Conservation (phyloP, 495 filamentous ascomycete genomes). For the Neurospora tetrasperma region DNA sequence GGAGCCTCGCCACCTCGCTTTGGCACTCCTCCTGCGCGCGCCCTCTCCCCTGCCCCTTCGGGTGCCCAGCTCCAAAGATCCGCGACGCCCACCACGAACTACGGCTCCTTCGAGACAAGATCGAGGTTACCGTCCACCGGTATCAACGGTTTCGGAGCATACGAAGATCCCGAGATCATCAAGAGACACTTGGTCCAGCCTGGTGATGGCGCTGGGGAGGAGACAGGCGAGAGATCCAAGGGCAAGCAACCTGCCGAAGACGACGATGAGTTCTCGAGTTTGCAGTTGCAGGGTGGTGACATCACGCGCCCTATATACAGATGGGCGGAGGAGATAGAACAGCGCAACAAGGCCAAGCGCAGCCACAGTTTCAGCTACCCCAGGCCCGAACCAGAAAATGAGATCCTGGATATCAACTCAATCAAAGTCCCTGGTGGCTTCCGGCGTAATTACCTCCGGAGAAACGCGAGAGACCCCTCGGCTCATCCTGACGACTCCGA, state of each 20-base stretch:
- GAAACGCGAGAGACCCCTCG: constrained; percentile 50
- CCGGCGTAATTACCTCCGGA: constrained; percentile 72
- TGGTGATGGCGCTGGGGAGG: constrained; percentile 35
- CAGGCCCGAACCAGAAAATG: constrained; percentile 65
- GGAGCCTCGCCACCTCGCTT: constrained; percentile 50
- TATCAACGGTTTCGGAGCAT: constrained; percentile 33
- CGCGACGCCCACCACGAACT: constrained; percentile 47
- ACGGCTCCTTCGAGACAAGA: constrained; percentile 66
- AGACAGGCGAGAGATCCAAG: constrained; percentile 33
- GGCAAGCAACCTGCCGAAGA: constrained; percentile 38
- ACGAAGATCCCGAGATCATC: constrained; percentile 72
- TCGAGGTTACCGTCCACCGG: constrained; percentile 35
- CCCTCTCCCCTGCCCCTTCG: constrained; percentile 43
- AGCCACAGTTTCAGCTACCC: constrained; percentile 77
- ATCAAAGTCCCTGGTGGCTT: constrained; percentile 93
- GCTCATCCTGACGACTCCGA: constrained; percentile 35
- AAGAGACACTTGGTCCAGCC: constrained; percentile 72
- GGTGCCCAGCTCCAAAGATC: constrained; percentile 35
- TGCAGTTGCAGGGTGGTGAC: constrained; percentile 86
- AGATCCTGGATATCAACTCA: constrained; percentile 68
- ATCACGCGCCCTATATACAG: constrained; percentile 89
- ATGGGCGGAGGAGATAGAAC: constrained; percentile 76
- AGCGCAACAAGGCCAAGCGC: constrained; percentile 49
- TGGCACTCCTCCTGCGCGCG: constrained; percentile 45
- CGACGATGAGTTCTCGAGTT: constrained; percentile 81